Conservation (phyloP, 1,284 basidiomycete genomes). For the Xerocomus alliaceus region DNA sequence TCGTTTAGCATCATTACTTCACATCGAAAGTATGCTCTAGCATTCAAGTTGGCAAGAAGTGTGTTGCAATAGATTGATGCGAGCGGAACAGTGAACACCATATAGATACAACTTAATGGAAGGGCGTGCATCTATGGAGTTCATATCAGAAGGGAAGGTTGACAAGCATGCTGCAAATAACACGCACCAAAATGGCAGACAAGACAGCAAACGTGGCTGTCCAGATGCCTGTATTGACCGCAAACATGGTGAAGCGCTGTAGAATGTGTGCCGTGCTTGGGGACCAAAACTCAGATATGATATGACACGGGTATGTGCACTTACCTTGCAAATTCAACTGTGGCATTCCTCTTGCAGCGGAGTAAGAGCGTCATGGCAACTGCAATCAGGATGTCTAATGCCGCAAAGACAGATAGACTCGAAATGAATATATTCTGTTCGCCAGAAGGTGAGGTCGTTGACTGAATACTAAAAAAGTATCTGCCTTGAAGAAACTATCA, state of each 20-base stretch:
- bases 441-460: neutral
- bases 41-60: constrained; percentile 24
- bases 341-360: neutral
- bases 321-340: neutral
- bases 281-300: neutral
- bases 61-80: constrained; percentile 27
- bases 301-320: neutral
- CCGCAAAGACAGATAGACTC: too few relatives aligned
- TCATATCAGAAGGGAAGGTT: neutral
- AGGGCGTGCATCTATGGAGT: neutral
- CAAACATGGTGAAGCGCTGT: constrained; percentile 22
- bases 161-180: too few relatives aligned
- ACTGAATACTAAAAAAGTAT: neutral
- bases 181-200: too few relatives aligned
- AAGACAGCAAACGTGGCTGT: constrained; percentile 12
- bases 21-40: constrained; percentile 16
- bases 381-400: too few relatives aligned
- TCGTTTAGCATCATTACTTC: neutral
- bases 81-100: constrained; percentile 8
- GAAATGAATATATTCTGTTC: neutral
- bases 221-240: constrained; percentile 25
- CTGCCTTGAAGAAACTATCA: neutral
- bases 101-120: constrained; percentile 1
- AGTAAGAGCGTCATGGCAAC: too few relatives aligned
- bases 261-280: constrained; percentile 13